Evolutionary conservation across 2,329 filamentous ascomycete genomes (phyloP), one percentile per base, ranked within the genome.

Genomic region (Fulvia fulva): DNA sequence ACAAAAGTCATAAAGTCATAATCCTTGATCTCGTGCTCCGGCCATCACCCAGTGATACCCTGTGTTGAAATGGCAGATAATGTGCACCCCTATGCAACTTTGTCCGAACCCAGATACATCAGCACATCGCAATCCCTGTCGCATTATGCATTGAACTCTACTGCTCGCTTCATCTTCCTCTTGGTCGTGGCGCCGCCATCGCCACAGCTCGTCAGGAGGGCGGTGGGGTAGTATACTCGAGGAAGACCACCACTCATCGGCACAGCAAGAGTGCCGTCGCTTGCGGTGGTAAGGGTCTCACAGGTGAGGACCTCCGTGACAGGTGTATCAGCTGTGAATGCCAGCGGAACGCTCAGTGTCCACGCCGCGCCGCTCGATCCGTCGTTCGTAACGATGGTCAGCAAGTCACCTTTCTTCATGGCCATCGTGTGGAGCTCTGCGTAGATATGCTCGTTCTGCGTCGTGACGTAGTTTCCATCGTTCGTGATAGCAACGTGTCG

Each of bases 361-460:
- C 69, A 68, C 14, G 55, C 52, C 6, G 53, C 53, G 21, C 67
- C 70, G 16, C 56, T 56, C 2, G 64, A 60, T 28, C 73, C 73
- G 2, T 58, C 57, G 59, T 73, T 73, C 53, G 66, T 69, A 1
- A 75, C 58, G 6, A 76, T 67, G 1, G 68, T 71, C 49, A 81
- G 64, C 44, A 80, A 66, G 55, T 76, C 64, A n/a, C 77, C 80
- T 65, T 82, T 81, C 56, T 75, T 73, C 66, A 81, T 73, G 19
- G 72, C 78, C n/a, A 83, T 69, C 19, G 69, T 75, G 61, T 72
- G 69, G 53, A 61, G 66, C 64, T 78, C 76, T 16, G 72, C 73
- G 64, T 76, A 76, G 53, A 77, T 63, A 2, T 74, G 65, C 45
- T 68, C 68, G 37, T 73, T 75, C 59, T 73, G 71, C 63, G 74